A percentile compares a stretch with the other conserved stretches of the same genome.
Conservation (phyloP, 2,329 filamentous ascomycete genomes). For the Apiospora kogelbergensis region DNA sequence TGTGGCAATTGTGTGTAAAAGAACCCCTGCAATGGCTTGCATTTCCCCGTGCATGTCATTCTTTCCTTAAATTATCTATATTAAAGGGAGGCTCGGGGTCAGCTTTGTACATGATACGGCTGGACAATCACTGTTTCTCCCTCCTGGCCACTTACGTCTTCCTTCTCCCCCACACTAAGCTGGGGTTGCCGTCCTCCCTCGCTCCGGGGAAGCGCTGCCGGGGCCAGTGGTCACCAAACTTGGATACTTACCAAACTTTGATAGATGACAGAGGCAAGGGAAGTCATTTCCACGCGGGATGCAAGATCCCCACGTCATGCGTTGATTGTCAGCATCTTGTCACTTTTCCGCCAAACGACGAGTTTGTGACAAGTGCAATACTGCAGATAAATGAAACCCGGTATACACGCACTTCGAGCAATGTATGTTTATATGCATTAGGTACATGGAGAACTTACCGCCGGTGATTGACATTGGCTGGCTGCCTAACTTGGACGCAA, state of each 20-base stretch:
- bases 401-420: not conserved
- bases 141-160: not conserved
- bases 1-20: not conserved
- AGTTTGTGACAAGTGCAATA: not conserved
- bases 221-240: not conserved
- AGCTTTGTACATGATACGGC: not conserved
- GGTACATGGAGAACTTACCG: not conserved
- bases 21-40: constrained; percentile 6
- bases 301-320: constrained; percentile 1
- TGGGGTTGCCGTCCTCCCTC: not conserved
- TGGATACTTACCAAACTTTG: not conserved
- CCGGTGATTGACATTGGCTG: not conserved
- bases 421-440: not conserved
- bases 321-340: not conserved
- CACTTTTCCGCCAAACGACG: not conserved
- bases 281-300: constrained; percentile 4
- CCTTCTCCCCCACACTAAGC: constrained; percentile 7
- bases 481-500: not conserved
- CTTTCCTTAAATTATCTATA: not conserved
- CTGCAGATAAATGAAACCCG: not conserved
- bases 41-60: not conserved
- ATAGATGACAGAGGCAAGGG: constrained; percentile 2
- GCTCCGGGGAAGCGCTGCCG: constrained; percentile 2
- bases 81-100: not conserved
- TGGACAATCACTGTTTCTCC: not conserved